Percentiles rank a stretch among this genome's conserved stretches.
These are phyloP conservation scores for Pholiota molesta DNA, from an alignment of 768 basidiomycete genomes.

Conservation along the genomic window DNA sequence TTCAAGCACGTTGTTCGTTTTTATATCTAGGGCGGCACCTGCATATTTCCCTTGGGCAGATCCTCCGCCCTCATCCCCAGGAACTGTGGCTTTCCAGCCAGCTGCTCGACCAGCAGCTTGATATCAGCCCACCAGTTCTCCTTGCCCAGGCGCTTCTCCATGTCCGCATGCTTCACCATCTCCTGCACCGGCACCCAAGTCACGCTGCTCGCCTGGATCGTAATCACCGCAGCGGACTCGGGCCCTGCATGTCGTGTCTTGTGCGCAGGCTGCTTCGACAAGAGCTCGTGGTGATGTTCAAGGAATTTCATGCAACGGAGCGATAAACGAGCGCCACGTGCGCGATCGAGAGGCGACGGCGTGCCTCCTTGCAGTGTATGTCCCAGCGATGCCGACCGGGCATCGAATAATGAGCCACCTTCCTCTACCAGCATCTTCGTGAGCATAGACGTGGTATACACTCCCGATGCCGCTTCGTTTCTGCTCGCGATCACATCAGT, in stretches of 20 bases:
- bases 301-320: conserved; percentile 95
- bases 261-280: conserved; percentile 48
- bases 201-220: conserved; percentile 81
- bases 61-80: conserved; percentile 35
- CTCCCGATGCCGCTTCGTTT: conserved; percentile 82
- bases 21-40: background rate
- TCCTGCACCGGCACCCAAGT: conserved; percentile 84
- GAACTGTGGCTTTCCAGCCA: conserved; percentile 69
- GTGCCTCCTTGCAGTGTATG: conserved; percentile 97
- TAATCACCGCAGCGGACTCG: conserved; percentile 87
- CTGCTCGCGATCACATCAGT: conserved; percentile 39
- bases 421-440: conserved; percentile 96
- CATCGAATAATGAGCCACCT: conserved; percentile 90
- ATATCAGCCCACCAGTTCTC: conserved; percentile 76
- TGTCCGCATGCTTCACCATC: conserved; percentile 87
- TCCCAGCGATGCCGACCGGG: conserved; percentile 93
- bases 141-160: conserved; percentile 85
- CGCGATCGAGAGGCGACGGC: conserved; percentile 93
- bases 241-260: conserved; percentile 57
- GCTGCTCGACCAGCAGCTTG: conserved; percentile 70
- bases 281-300: conserved; percentile 70
- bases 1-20: background rate
- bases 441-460: conserved; percentile 91
- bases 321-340: conserved; percentile 86
- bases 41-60: conserved; percentile 14